phyloP scores from a whole-genome alignment of 139 green algal species.

The Coccomyxa sp. region DNA sequence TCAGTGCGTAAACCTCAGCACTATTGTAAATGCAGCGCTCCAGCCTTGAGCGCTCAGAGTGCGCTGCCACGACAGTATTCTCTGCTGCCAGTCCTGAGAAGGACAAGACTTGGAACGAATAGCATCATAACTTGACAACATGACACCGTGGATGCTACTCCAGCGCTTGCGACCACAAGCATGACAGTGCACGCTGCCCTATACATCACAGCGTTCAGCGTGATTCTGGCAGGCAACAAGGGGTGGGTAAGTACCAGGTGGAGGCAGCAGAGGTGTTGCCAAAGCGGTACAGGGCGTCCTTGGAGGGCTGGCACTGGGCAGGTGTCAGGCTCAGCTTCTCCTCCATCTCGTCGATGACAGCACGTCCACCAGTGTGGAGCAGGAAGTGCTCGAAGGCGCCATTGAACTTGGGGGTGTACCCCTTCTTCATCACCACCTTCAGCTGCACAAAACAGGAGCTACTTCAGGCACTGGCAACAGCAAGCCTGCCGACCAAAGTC shows the following conservation, averaged over 20 bases:
- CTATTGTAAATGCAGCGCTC: no score
- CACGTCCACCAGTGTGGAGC: slow-evolving; percentile 60
- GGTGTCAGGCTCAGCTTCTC: slow-evolving; percentile 42
- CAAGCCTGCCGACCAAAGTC: neutral
- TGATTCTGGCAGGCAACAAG: neutral
- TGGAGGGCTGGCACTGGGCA: slow-evolving; percentile 36
- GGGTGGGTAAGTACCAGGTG: slow-evolving; percentile 51
- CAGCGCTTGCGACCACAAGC: no score
- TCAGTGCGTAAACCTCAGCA: no score
- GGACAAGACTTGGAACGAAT: no score
- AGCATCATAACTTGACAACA: no score
- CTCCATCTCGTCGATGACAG: slow-evolving; percentile 62
- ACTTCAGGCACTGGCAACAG: neutral
- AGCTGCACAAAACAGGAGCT: neutral
- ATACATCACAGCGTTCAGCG: neutral
- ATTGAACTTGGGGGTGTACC: slow-evolving; percentile 63
- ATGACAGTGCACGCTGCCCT: neutral
- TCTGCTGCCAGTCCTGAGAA: no score
- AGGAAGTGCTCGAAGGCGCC: slow-evolving; percentile 68
- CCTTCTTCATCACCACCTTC: slow-evolving; percentile 10
- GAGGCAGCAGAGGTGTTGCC: slow-evolving; percentile 69
- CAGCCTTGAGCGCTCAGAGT: no score
- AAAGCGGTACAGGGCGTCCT: slow-evolving; percentile 38
- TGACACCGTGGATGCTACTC: neutral
- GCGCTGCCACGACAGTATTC: no score